Evolutionary conservation across 768 basidiomycete species (phyloP).

Genomic region (Russula emetica): DNA sequence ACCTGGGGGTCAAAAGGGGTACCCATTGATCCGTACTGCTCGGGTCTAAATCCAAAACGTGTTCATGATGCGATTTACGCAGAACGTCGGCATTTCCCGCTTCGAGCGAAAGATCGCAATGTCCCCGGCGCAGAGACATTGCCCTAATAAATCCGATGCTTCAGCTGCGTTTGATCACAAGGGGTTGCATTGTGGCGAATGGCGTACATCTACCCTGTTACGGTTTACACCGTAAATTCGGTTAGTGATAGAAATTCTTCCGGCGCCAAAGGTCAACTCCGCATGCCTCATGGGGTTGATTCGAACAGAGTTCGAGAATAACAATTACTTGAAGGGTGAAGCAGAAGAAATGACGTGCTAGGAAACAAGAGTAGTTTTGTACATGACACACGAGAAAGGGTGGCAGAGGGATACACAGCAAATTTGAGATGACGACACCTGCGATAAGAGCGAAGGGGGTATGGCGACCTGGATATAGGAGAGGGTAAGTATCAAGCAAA

Average conservation of each 20-base stretch:
- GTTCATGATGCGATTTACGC: slow-evolving; percentile 24
- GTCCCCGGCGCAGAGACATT: slow-evolving; percentile 8
- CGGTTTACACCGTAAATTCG: slow-evolving; percentile 4
- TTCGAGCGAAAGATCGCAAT: slow-evolving; percentile 7
- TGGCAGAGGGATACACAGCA: slow-evolving; percentile 18
- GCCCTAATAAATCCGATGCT: slow-evolving; percentile 17
- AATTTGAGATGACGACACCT: slow-evolving; percentile 13
- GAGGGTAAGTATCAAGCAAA: slow-evolving; percentile 4
- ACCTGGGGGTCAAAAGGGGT: neutral
- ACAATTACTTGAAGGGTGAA: slow-evolving; percentile 19
- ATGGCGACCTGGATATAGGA: slow-evolving; percentile 10
- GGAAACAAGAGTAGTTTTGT: slow-evolving; percentile 18
- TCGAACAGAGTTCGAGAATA: slow-evolving; percentile 21
- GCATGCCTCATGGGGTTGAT: slow-evolving; percentile 8
- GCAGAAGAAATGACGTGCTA: slow-evolving; percentile 17
- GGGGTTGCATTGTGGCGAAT: slow-evolving; percentile 7
- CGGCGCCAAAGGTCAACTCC: slow-evolving; percentile 8
- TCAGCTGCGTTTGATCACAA: slow-evolving; percentile 21
- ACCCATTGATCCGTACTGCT: slow-evolving; percentile 12
- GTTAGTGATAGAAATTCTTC: slow-evolving; percentile 12
- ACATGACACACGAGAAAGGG: slow-evolving; percentile 20
- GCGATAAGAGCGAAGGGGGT: slow-evolving; percentile 16
- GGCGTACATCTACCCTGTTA: slow-evolving; percentile 7
- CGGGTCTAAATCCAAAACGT: slow-evolving; percentile 22
- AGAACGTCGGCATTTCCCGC: slow-evolving; percentile 16